phyloP scores from a whole-genome alignment of 192 early-diverging fungal genomes.

The Coemansia sp. region DNA sequence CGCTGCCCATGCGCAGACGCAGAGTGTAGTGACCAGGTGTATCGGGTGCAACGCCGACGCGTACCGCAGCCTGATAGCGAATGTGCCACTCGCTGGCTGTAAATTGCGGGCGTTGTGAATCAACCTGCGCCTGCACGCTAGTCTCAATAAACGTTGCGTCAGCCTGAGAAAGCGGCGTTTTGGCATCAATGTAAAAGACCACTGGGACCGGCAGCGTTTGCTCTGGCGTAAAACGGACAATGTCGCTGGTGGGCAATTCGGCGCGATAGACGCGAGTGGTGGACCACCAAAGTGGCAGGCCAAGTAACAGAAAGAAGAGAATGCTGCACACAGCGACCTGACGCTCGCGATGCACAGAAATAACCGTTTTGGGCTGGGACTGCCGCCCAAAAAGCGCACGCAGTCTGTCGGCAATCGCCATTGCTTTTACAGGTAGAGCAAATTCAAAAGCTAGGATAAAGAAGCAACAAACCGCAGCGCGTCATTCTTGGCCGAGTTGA shows the following conservation, averaged over 20 bases:
- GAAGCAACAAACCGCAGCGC: no score
- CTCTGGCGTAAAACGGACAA: slow-evolving; percentile 16
- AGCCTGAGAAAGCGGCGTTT: slow-evolving; percentile 6
- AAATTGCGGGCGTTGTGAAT: slow-evolving; percentile 11
- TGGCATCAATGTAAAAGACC: slow-evolving; percentile 29
- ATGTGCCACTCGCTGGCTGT: slow-evolving; percentile 24
- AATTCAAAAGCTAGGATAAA: no score
- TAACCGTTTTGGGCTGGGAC: slow-evolving; percentile 23
- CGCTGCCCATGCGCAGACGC: slow-evolving; percentile 8
- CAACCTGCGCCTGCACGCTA: slow-evolving; percentile 12
- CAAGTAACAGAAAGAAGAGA: slow-evolving; percentile 26
- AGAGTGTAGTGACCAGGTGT: slow-evolving; percentile 41
- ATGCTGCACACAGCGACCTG: slow-evolving; percentile 47
- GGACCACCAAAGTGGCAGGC: slow-evolving; percentile 55
- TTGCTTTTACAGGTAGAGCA: not conserved
- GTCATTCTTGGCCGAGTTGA: slow-evolving; percentile 12
- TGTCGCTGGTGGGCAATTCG: slow-evolving; percentile 24
- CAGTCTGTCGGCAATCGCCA: slow-evolving; percentile 24
- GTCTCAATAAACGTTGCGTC: slow-evolving; percentile 3
- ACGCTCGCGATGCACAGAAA: slow-evolving; percentile 43
- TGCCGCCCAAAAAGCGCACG: slow-evolving; percentile 23
- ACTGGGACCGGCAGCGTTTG: slow-evolving; percentile 25
- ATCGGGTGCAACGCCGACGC: slow-evolving; percentile 8
- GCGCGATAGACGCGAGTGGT: slow-evolving; percentile 55
- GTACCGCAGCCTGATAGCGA: slow-evolving; percentile 6